These are phyloP conservation scores for Medicago arabica DNA, from an alignment of 306 rosid species.

Conservation along the genomic window DNA sequence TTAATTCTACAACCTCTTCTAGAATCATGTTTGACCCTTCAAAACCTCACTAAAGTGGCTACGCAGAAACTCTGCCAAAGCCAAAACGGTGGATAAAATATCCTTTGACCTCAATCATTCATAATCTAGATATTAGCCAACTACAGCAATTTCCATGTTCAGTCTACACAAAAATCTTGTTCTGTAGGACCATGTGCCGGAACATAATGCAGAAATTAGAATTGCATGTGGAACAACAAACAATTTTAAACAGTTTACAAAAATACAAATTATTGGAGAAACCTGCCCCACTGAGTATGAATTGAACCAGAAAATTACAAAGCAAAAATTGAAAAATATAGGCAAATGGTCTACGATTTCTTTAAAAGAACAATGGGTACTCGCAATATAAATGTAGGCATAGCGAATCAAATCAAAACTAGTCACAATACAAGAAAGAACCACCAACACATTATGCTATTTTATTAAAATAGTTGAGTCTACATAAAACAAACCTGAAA, in stretches of 20 bases:
- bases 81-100: not conserved
- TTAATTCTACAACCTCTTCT: too few species aligned
- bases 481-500: conserved; percentile 43
- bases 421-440: conserved; percentile 27
- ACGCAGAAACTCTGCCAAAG: too few species aligned
- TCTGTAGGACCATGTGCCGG: not conserved
- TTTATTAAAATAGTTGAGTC: conserved; percentile 27
- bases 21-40: too few species aligned
- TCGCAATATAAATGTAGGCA: conserved; percentile 15
- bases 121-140: conserved; percentile 1
- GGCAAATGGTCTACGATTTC: not conserved
- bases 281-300: conserved; percentile 8
- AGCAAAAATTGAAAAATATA: not conserved
- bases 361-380: conserved; percentile 17
- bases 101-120: not conserved
- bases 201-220: conserved; percentile 1
- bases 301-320: conserved; percentile 2
- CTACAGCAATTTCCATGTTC: not conserved
- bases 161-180: conserved; percentile 9
- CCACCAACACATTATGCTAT: conserved; percentile 15
- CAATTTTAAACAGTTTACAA: not conserved
- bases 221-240: conserved; percentile 4
- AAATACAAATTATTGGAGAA: conserved; percentile 9
- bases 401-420: conserved; percentile 11
- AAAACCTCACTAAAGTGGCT: too few species aligned